Conservation (phyloP, 2,329 filamentous ascomycete species). For the Venturia nashicola region DNA sequence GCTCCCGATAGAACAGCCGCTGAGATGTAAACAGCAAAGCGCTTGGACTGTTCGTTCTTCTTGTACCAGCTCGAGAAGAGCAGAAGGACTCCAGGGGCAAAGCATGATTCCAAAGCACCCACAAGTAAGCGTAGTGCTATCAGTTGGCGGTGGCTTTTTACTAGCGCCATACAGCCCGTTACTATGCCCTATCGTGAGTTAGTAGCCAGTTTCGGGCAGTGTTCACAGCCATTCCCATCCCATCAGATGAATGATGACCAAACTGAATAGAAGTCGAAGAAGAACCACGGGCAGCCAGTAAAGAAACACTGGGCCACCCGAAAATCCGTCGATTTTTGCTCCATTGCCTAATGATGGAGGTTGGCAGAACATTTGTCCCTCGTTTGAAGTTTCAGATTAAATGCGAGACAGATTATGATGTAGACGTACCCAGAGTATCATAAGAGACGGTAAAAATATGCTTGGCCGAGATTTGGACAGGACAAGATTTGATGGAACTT, state of each 20-base stretch:
- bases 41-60: conserved; percentile 36
- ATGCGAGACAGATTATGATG: neutral
- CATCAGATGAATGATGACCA: no score
- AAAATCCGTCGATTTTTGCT: neutral
- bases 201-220: conserved; percentile 32
- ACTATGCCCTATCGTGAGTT: conserved; percentile 34
- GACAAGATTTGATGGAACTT: conserved; percentile 43
- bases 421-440: conserved; percentile 2
- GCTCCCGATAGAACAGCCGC: conserved; percentile 44
- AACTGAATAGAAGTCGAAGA: neutral
- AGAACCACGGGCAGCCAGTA: neutral
- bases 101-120: conserved; percentile 35
- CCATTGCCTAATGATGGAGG: neutral
- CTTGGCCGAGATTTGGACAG: conserved; percentile 37
- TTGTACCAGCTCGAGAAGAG: conserved; percentile 49
- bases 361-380: neutral
- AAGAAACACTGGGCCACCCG: neutral
- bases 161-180: conserved; percentile 38
- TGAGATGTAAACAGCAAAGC: conserved; percentile 46
- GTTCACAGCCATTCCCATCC: conserved; percentile 13
- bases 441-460: conserved; percentile 26
- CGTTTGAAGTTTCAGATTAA: neutral
- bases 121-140: conserved; percentile 42
- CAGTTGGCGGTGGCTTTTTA: conserved; percentile 35
- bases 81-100: conserved; percentile 40